Evolutionary conservation across 2,329 filamentous ascomycete species (phyloP), one percentile per base, ranked within the genome.

Genomic region (Myriosclerotinia curreyana): DNA sequence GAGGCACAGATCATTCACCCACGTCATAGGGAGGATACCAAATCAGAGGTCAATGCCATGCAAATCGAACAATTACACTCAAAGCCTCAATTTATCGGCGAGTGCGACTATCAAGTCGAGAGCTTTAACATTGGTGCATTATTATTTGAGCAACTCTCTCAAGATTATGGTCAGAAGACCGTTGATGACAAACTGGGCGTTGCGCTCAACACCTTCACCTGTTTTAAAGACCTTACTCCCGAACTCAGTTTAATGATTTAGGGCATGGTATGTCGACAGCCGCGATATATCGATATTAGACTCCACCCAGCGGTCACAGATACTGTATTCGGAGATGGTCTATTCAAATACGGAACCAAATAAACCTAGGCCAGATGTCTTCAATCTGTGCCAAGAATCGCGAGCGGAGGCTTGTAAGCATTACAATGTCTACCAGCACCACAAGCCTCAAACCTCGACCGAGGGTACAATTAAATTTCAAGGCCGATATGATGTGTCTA

Each of bases 61-160:
- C 38, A 50, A 17, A 31, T 22, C 25, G 36, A 38, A 20, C 15
- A 48, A 5, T 8, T 22, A 38, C n/a, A 28, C 3, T 25, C 9
- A 14, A 34, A 36, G 34, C 61, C 61, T 34, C 44, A 17, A 15
- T 63, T 58, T 25, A 59, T 63, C 14, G 42, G 46, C 53, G 61
- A 63, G 11, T 63, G 48, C 44, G 61, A 63, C 20, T 63, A 63
- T 25, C 61, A 63, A 58, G 17, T 49, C 6, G 61, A 63, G 31
- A 63, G 38, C 28, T 25, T 36, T 14, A 34, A 20, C 46, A 42
- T 38, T n/a, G 42, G 28, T n/a, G 14, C 44, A 50, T 63, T 63
- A 31, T 50, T 52, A 48, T 63, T 63, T 42, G 52, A 63, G 53
- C 17, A 50, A 42, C 36, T 63, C 9, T 42, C 25, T 15, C 15